Base-by-base conservation (phyloP, 176 grass and related monocot genomes). In the Lolium multiflorum region DNA sequence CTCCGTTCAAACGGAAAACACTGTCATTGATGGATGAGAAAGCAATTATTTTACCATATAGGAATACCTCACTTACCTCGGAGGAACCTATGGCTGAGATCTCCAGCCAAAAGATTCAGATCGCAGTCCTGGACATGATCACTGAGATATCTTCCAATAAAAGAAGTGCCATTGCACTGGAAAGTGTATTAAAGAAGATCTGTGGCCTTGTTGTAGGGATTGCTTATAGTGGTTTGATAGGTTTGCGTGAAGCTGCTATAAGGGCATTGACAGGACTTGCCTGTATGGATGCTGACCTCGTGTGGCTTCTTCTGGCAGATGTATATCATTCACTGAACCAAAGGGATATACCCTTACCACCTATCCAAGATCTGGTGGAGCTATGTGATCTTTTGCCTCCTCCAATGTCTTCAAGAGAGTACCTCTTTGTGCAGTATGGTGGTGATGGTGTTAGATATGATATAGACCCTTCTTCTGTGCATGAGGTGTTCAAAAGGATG, bases 281-380 rank as follows among this genome's bases (percentile, higher is more conserved):
- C 35, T 69, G 51, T 65, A 98, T 96, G 7, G 94, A 98, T 91
- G 67, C 90, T 28, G 96, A 98, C 41, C 94, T 98, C 9, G 86
- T 96, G 67, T 98, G 96, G 96, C 92, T 98, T 88, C 91, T 98
- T 51, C 87, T 98, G 51, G 93, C 94, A 3, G 96, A 98, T 73
- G 83, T 96, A 59, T 96, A 96, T 84, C 84, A 94, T 83, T 95
- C 92, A 57, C 61, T 98, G 73, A 88, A 94, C 71, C 88, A 81
- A 74, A 91, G 82, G 71, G 85, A 92, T 64, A 58, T 58, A 22
- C 80, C 91, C 83, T 11, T 80, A 26, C 88, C 87, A 31, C 88
- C 88, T 11, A 83, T 48, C 47, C 62, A 26, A 71, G 84, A 89
- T 84, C 37, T 94, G 47, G 31, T 18, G 14, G 92, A 88, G 70